Percentiles rank a stretch among this genome's conserved stretches.
phyloP scores from a whole-genome alignment of 2,329 filamentous ascomycete species.

The Fusarium secorum region DNA sequence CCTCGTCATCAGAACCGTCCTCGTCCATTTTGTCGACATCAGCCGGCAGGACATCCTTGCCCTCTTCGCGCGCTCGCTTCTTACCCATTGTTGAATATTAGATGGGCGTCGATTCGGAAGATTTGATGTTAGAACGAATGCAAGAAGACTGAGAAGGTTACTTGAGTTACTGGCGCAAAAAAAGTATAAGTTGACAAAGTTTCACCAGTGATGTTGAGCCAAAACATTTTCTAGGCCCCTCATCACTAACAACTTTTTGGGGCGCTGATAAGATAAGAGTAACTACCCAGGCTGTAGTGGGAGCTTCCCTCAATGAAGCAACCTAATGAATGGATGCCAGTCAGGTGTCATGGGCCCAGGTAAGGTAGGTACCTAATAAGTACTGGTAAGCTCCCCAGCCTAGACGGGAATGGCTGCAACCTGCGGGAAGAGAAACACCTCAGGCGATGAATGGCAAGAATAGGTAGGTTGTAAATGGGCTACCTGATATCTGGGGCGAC shows the following conservation, averaged over 20 bases:
- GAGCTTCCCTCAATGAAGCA: conserved; percentile 22
- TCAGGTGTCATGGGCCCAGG: conserved; percentile 1
- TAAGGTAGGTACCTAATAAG: not conserved
- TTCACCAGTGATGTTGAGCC: conserved; percentile 26
- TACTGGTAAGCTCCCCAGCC: conserved; percentile 1
- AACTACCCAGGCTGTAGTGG: not conserved
- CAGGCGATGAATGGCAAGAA: not conserved
- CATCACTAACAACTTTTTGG: conserved; percentile 49
- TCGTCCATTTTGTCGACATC: conserved; percentile 60
- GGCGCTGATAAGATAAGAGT: conserved; percentile 33
- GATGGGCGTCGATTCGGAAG: not conserved
- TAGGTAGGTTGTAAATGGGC: not conserved
- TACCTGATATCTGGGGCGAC: not conserved
- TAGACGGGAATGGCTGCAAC: not conserved
- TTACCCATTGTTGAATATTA: conserved; percentile 54
- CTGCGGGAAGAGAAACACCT: not conserved
- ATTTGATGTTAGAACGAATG: not conserved
- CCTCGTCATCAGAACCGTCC: conserved; percentile 63
- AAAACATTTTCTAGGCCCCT: conserved; percentile 53
- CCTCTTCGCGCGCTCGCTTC: conserved; percentile 60
- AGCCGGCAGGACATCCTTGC: conserved; percentile 49
- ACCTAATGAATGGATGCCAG: conserved; percentile 16
- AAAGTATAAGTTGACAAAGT: not conserved
- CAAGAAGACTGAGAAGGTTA: not conserved
- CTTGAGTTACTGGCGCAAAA: not conserved